phyloP scores from a whole-genome alignment of 371 early-diverging fungal species.

The Mucor irregularis region DNA sequence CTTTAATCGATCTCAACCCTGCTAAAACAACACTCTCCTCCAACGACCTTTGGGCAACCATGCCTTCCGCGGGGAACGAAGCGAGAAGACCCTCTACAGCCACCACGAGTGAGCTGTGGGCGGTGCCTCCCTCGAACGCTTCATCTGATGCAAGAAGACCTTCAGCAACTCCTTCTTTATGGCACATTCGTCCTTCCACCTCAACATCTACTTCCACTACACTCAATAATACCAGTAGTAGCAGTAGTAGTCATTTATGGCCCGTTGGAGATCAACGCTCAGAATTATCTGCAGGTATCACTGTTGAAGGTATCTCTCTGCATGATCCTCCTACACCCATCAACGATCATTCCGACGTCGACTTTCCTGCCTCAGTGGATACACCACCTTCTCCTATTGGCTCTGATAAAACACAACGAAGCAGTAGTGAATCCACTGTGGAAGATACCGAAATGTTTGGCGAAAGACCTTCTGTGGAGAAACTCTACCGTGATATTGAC shows the following conservation, averaged over 20 bases:
- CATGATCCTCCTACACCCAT: conserved; percentile 24
- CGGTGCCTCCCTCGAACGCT: not conserved
- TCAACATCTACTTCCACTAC: not conserved
- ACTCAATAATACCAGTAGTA: not conserved
- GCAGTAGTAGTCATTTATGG: not conserved
- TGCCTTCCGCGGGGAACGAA: no score
- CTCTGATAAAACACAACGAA: conserved; percentile 5
- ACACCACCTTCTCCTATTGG: conserved; percentile 17
- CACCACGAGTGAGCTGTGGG: not conserved
- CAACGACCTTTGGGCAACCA: conserved; percentile 8
- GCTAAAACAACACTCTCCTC: not conserved
- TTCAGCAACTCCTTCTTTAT: not conserved
- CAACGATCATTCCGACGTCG: not conserved
- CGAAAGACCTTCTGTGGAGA: conserved; percentile 68
- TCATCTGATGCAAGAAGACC: not conserved
- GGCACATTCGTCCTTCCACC: not conserved
- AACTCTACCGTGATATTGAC: conserved; percentile 66
- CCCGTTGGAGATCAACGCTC: conserved; percentile 6
- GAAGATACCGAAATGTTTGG: conserved; percentile 33
- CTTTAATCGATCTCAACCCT: not conserved
- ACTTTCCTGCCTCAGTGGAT: not conserved
- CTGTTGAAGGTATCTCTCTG: conserved; percentile 13
- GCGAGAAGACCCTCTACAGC: no score
- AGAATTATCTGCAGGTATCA: not conserved
- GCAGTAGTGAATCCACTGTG: not conserved